phyloP scores from a whole-genome alignment of 768 basidiomycete species.

The Atractiella rhizophila region DNA sequence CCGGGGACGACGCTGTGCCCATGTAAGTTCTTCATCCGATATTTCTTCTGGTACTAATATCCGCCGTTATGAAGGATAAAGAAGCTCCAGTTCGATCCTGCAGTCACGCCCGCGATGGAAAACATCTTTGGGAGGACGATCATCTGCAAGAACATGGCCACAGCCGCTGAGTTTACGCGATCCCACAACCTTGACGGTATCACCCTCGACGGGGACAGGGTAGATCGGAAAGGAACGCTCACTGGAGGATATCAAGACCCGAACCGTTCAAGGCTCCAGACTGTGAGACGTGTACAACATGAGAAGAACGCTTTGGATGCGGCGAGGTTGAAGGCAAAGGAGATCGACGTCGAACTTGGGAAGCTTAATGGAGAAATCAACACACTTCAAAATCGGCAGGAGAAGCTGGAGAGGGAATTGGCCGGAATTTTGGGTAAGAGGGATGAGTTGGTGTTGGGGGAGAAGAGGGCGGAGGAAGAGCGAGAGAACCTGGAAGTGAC shows the following conservation, averaged over 20 bases:
- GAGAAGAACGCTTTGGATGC: conserved; percentile 47
- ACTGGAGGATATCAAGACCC: conserved; percentile 93
- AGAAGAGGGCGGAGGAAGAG: conserved; percentile 39
- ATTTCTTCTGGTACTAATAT: conserved; percentile 16
- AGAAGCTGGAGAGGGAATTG: conserved; percentile 42
- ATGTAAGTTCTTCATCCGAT: conserved; percentile 51
- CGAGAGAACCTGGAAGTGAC: conserved; percentile 40
- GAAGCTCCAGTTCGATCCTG: conserved; percentile 49
- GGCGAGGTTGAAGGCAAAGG: conserved; percentile 44
- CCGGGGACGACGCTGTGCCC: conserved; percentile 24
- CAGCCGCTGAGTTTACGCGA: conserved; percentile 81
- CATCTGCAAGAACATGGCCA: conserved; percentile 72
- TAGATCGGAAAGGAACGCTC: conserved; percentile 80
- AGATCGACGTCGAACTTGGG: conserved; percentile 68
- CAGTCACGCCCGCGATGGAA: conserved; percentile 59
- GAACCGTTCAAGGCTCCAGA: conserved; percentile 67
- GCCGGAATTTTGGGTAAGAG: conserved; percentile 40
- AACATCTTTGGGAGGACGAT: conserved; percentile 96
- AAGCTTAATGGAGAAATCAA: conserved; percentile 45
- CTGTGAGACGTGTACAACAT: conserved; percentile 48
- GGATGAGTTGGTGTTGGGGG: conserved; percentile 35
- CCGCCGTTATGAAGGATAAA: conserved; percentile 25
- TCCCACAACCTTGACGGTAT: conserved; percentile 88
- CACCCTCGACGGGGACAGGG: conserved; percentile 89
- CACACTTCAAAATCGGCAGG: conserved; percentile 46